Evolutionary conservation across 805 yeast genomes (phyloP).

Genomic region (Wickerhamiella domercqiae): DNA sequence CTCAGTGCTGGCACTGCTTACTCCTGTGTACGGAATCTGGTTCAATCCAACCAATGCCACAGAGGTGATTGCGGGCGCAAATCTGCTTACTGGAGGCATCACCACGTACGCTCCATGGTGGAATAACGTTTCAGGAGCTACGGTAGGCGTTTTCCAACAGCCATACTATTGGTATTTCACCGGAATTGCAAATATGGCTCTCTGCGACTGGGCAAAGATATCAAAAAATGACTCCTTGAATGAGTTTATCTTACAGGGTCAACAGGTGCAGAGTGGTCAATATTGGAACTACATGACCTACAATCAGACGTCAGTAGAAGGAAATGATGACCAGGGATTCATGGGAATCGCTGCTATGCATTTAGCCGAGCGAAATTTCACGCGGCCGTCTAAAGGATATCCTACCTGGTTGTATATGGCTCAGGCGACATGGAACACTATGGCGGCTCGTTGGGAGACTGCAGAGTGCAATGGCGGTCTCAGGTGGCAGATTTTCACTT

Average conservation of each 20-base stretch:
- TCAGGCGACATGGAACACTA: slow-evolving; percentile 81
- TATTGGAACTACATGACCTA: slow-evolving; percentile 69
- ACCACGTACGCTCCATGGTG: slow-evolving; percentile 45
- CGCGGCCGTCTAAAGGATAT: slow-evolving; percentile 38
- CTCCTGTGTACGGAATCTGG: slow-evolving; percentile 17
- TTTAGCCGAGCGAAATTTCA: slow-evolving; percentile 80
- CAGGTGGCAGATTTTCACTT: slow-evolving; percentile 89
- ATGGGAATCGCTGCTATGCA: slow-evolving; percentile 92
- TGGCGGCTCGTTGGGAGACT: slow-evolving; percentile 79
- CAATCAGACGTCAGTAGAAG: slow-evolving; percentile 83
- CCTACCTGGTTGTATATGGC: slow-evolving; percentile 60
- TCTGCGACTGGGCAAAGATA: slow-evolving; percentile 63
- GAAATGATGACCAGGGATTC: slow-evolving; percentile 95
- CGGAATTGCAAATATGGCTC: slow-evolving; percentile 85
- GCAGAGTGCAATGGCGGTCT: slow-evolving; percentile 70
- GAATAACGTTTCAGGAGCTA: slow-evolving; percentile 51
- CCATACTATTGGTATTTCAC: slow-evolving; percentile 99
- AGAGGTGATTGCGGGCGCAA: slow-evolving; percentile 35
- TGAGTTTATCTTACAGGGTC: slow-evolving; percentile 40
- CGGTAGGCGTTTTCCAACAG: slow-evolving; percentile 69
- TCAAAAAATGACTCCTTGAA: slow-evolving; percentile 58
- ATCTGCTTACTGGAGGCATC: slow-evolving; percentile 41
- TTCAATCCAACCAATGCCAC: slow-evolving; percentile 27
- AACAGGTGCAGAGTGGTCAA: slow-evolving; percentile 59
- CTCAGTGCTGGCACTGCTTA: background rate